Conservation (phyloP, 73 alveolate species). For the Durusdinium trenchii region DNA sequence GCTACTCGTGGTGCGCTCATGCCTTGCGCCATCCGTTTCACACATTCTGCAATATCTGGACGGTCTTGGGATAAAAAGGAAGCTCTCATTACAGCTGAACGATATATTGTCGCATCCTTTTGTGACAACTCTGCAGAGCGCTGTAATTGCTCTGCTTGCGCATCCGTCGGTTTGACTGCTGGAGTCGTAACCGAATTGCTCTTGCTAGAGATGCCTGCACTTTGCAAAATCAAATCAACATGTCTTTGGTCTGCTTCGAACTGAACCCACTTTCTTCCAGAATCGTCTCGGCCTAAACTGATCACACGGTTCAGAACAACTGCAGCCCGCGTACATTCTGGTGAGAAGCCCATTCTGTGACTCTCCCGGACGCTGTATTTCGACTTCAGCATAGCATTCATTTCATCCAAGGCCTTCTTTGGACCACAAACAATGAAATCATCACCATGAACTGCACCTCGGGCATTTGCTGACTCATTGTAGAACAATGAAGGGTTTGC, state of each 20-base stretch:
- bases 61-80: background rate
- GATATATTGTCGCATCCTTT: background rate
- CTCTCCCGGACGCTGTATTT: conserved; percentile 11
- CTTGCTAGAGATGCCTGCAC: background rate
- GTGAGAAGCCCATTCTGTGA: conserved; percentile 3
- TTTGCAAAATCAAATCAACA: background rate
- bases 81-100: background rate
- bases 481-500: conserved; percentile 43
- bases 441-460: conserved; percentile 67
- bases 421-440: conserved; percentile 18
- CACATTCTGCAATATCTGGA: background rate
- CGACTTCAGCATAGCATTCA: background rate
- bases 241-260: conserved; percentile 23
- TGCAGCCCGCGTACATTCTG: background rate
- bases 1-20: background rate
- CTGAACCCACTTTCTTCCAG: background rate
- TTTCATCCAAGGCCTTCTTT: background rate
- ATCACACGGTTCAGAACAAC: background rate
- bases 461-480: background rate
- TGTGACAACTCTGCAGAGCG: background rate
- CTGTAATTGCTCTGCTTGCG: background rate
- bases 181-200: conserved; percentile 11
- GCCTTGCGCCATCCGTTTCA: background rate
- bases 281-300: background rate
- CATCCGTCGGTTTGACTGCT: background rate